Percentiles rank a stretch among this genome's conserved stretches.
Evolutionary conservation across 2,329 filamentous ascomycete genomes (phyloP).

Genomic region (Proliferodiscus dingleyae): DNA sequence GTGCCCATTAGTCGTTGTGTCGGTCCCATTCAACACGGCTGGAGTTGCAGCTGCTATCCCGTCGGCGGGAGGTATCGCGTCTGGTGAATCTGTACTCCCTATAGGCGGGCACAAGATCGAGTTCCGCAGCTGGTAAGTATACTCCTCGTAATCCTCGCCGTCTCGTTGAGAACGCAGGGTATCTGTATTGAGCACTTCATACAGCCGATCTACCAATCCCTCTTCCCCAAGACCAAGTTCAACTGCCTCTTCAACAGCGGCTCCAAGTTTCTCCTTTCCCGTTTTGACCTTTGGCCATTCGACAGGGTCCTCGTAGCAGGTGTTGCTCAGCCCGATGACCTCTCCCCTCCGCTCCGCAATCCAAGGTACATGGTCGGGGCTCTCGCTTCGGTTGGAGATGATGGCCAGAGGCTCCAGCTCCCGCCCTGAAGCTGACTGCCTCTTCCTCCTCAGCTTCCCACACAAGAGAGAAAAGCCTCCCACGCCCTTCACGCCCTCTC

Average conservation of each 20-base stretch:
- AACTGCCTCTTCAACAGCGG: constrained; percentile 40
- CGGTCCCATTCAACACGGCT: constrained; percentile 11
- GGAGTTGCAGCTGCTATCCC: constrained; percentile 31
- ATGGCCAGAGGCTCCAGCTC: constrained; percentile 50
- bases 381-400: constrained; percentile 55
- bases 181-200: constrained; percentile 51
- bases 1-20: too few relatives aligned
- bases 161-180: constrained; percentile 42
- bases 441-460: constrained; percentile 47
- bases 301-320: constrained; percentile 47
- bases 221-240: constrained; percentile 38
- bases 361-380: constrained; percentile 51
- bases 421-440: constrained; percentile 8
- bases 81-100: constrained; percentile 34
- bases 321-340: constrained; percentile 59
- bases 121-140: constrained; percentile 49
- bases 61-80: constrained; percentile 38
- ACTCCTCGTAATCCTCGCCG: constrained; percentile 45
- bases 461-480: constrained; percentile 65
- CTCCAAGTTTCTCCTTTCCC: constrained; percentile 35
- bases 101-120: constrained; percentile 59
- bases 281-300: constrained; percentile 58
- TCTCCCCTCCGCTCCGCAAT: constrained; percentile 47
- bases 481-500: constrained; percentile 51
- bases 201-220: constrained; percentile 47